phyloP scores from a whole-genome alignment of 2,329 filamentous ascomycete genomes.

The Monosporascus sp. region DNA sequence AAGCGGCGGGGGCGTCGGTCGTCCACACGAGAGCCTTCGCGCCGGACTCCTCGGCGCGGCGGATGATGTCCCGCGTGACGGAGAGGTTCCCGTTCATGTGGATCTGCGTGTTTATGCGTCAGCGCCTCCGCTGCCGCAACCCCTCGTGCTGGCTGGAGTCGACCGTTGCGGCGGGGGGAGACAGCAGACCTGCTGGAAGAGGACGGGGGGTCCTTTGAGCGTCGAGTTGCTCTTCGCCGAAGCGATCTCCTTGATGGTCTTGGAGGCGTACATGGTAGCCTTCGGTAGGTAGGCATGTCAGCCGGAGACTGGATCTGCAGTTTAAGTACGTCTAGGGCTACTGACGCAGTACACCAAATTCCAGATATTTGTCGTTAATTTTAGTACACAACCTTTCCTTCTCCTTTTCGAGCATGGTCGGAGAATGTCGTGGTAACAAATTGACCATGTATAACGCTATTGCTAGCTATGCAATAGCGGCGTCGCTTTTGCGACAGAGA shows the following conservation, averaged over 20 bases:
- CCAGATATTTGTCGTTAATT: no score
- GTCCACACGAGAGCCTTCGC: constrained; percentile 15
- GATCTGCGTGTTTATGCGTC: constrained; percentile 15
- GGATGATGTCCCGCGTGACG: constrained; percentile 5
- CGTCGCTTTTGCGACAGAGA: no score
- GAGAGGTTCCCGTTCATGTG: constrained; percentile 14
- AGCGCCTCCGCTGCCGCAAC: no score
- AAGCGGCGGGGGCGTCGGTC: constrained; percentile 12
- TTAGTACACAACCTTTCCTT: no score
- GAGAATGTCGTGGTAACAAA: no score
- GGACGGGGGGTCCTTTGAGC: constrained; percentile 20
- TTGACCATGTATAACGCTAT: no score
- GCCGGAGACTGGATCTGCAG: not conserved
- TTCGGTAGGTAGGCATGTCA: not conserved
- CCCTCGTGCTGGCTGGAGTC: no score
- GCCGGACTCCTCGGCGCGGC: constrained; percentile 9
- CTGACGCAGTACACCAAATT: constrained; percentile 33
- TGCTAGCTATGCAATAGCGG: no score
- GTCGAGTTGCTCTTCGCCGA: constrained; percentile 27
- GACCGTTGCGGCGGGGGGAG: not conserved
- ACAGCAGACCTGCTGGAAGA: constrained; percentile 31
- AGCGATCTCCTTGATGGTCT: constrained; percentile 33
- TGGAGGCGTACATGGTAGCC: constrained; percentile 2
- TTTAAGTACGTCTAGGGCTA: not conserved
- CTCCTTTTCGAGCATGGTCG: no score